phyloP scores from a whole-genome alignment of 2,329 filamentous ascomycete genomes.

The Trichoderma brevicompactum region DNA sequence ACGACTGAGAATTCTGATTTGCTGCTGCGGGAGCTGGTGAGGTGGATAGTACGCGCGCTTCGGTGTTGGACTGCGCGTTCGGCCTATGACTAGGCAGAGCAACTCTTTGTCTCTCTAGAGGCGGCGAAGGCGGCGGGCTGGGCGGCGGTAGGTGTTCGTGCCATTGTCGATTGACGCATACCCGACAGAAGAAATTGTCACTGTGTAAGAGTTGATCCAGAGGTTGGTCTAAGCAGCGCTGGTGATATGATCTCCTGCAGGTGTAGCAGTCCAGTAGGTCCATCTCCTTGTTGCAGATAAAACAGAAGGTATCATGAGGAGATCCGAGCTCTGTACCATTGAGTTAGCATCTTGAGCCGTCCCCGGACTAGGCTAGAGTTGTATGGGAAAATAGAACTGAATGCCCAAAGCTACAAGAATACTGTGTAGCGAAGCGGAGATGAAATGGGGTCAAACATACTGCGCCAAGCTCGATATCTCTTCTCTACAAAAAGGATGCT shows the following conservation, averaged over 20 bases:
- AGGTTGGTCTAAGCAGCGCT: conserved; percentile 14
- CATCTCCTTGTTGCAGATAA: neutral
- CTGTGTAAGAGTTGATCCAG: neutral
- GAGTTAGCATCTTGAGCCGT: neutral
- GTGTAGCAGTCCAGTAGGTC: conserved; percentile 21
- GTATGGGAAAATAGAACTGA: neutral
- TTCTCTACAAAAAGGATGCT: neutral
- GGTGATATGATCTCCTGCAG: conserved; percentile 23
- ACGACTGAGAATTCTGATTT: neutral
- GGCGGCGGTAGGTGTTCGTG: conserved; percentile 22
- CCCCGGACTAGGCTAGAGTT: neutral
- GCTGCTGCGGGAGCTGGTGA: neutral
- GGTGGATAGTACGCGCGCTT: neutral
- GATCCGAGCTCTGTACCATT: conserved; percentile 3
- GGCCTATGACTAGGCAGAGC: conserved; percentile 24
- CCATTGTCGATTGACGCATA: conserved; percentile 23
- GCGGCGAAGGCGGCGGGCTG: conserved; percentile 25
- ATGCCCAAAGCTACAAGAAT: neutral
- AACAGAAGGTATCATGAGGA: conserved; percentile 19
- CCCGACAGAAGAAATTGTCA: conserved; percentile 21
- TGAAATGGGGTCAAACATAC: conserved; percentile 3
- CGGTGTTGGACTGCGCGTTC: neutral
- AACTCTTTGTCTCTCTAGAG: conserved; percentile 19
- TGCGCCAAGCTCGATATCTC: conserved; percentile 25
- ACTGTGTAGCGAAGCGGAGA: neutral